Percentiles rank a stretch among this genome's conserved stretches.
Evolutionary conservation across 345 rosid genomes (phyloP).

Genomic region (Turritis glabra): DNA sequence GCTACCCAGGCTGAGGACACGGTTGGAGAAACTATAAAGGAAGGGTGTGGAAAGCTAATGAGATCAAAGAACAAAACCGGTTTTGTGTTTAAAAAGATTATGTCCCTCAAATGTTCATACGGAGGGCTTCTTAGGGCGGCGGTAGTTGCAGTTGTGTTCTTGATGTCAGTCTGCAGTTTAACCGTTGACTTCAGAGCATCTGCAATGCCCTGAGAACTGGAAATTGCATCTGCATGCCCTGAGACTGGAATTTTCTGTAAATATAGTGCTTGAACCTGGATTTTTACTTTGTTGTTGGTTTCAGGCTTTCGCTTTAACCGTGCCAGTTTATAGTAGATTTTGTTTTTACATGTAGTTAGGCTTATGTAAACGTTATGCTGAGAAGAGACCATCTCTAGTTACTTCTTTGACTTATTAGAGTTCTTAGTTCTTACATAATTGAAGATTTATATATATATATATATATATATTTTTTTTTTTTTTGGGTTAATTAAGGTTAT

Average conservation of each 20-base stretch:
- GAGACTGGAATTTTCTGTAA: conserved; percentile 6
- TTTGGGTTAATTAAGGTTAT: not conserved
- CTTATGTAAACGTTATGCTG: conserved; percentile 1
- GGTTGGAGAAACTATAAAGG: not conserved
- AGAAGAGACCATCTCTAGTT: not conserved
- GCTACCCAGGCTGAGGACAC: conserved; percentile 32
- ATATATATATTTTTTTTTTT: too few species aligned
- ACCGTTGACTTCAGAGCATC: conserved; percentile 24
- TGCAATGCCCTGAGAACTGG: conserved; percentile 19
- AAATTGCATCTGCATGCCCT: conserved; percentile 13
- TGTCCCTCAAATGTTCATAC: conserved; percentile 26
- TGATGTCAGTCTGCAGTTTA: conserved; percentile 42
- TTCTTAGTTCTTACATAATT: conserved; percentile 4
- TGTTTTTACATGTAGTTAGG: not conserved
- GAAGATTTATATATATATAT: not conserved
- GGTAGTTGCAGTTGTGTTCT: conserved; percentile 44
- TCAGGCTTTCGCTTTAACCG: not conserved
- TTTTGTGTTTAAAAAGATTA: conserved; percentile 22
- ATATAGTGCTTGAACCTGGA: not conserved
- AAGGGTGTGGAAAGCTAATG: conserved; percentile 18
- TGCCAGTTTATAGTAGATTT: not conserved
- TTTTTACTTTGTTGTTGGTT: not conserved
- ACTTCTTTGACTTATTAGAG: not conserved
- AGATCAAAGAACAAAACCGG: conserved; percentile 25
- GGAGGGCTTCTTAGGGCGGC: conserved; percentile 44